Evolutionary conservation across 306 rosid species (phyloP).

Genomic region (Heteromeles arbutifolia): DNA sequence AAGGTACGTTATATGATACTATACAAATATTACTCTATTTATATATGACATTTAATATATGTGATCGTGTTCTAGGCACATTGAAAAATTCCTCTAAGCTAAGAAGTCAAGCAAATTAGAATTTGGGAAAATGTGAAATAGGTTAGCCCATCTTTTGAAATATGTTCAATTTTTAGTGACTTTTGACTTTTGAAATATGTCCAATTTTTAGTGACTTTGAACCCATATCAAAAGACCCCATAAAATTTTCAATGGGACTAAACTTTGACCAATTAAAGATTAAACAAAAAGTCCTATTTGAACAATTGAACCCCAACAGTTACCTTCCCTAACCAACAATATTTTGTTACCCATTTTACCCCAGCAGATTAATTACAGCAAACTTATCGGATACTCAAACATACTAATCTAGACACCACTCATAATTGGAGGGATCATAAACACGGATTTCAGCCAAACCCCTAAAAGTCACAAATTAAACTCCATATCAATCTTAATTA

Average conservation of each 20-base stretch:
- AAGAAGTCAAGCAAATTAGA: too few relatives aligned
- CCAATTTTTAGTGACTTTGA: too few relatives aligned
- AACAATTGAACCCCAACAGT: not conserved
- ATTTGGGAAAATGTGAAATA: too few relatives aligned
- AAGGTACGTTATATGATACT: too few relatives aligned
- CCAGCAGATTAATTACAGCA: not conserved
- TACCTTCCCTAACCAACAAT: not conserved
- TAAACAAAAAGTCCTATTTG: not conserved
- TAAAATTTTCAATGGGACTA: too few relatives aligned
- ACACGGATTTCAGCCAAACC: not conserved
- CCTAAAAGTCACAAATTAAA: not conserved
- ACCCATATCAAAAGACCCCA: too few relatives aligned
- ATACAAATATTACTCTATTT: too few relatives aligned
- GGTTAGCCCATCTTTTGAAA: too few relatives aligned
- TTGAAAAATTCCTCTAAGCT: accelerated
- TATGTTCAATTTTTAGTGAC: too few relatives aligned
- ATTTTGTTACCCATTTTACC: not conserved
- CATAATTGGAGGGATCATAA: not conserved
- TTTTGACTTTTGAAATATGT: too few relatives aligned
- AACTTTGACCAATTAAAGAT: not conserved
- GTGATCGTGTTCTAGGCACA: too few relatives aligned
- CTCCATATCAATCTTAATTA: not conserved
- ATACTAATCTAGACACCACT: not conserved
- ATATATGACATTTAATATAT: too few relatives aligned
- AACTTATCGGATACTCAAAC: not conserved